Evolutionary conservation across 768 basidiomycete genomes (phyloP).

Genomic region (Holtermanniella nyarrowii): DNA sequence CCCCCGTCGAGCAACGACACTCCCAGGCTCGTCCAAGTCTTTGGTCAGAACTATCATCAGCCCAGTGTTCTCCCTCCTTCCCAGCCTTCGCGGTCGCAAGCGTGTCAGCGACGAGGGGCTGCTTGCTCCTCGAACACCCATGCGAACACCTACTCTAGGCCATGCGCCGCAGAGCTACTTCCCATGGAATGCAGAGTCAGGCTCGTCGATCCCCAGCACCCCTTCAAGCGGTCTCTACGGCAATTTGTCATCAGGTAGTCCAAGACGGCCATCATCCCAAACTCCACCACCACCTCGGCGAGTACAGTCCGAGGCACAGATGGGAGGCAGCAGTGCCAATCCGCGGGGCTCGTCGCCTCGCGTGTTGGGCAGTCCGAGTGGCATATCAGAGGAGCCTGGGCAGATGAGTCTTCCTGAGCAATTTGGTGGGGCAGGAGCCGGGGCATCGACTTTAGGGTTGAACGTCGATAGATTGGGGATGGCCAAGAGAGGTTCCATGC

Average conservation of each 20-base stretch:
- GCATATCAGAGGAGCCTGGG: not conserved
- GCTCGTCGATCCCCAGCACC: not conserved
- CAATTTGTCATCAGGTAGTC: not conserved
- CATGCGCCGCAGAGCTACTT: slow-evolving; percentile 10
- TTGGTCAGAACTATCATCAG: slow-evolving; percentile 35
- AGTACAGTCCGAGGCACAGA: slow-evolving; percentile 15
- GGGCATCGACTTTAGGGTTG: no score
- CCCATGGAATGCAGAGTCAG: slow-evolving; percentile 12
- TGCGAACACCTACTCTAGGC: slow-evolving; percentile 18
- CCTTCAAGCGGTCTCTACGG: not conserved
- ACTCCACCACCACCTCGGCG: slow-evolving; percentile 18
- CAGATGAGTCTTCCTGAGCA: not conserved
- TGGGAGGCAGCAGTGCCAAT: not conserved
- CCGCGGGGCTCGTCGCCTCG: not conserved
- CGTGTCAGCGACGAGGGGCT: slow-evolving; percentile 55
- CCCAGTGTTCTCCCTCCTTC: slow-evolving; percentile 43
- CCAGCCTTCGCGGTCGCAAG: slow-evolving; percentile 42
- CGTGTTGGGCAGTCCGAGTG: not conserved
- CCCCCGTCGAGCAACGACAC: slow-evolving; percentile 3
- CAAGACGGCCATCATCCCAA: not conserved
- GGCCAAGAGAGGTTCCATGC: no score
- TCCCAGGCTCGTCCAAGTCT: slow-evolving; percentile 9
- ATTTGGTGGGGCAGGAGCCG: no score
- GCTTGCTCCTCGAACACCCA: slow-evolving; percentile 48
- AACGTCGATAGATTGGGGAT: no score